These are phyloP conservation scores for Phoma sp. DNA, from an alignment of 2,329 filamentous ascomycete species.

Conservation along the genomic window DNA sequence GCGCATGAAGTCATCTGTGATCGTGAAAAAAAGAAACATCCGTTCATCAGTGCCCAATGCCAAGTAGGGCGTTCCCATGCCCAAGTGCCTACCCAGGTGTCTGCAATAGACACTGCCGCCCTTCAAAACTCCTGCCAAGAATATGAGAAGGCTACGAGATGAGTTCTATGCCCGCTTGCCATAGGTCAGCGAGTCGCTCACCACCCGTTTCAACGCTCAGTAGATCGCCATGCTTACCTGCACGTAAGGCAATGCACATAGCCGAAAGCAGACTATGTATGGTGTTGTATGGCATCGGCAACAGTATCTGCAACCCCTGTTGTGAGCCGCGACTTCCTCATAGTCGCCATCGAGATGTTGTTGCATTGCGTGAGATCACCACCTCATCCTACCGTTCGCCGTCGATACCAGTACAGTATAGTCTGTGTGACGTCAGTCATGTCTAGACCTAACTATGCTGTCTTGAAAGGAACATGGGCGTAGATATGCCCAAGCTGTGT, in stretches of 20 bases:
- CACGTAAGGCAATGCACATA: constrained; percentile 10
- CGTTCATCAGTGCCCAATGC: not conserved
- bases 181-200: constrained; percentile 6
- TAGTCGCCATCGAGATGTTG: not conserved
- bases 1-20: constrained; percentile 8
- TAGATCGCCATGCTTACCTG: constrained; percentile 15
- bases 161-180: not conserved
- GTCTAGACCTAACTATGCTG: constrained; percentile 2
- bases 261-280: not conserved
- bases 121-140: not conserved
- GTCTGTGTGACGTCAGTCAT: constrained; percentile 4
- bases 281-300: constrained; percentile 1
- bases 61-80: not conserved
- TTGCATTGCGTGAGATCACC: constrained; percentile 6
- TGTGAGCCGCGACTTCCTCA: not conserved
- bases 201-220: constrained; percentile 9
- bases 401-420: not conserved
- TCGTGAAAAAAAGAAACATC: not conserved
- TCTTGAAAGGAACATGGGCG: not conserved
- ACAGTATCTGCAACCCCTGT: constrained; percentile 4
- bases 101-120: not conserved
- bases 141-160: constrained; percentile 8
- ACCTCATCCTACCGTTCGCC: not conserved
- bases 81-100: not conserved
- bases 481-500: constrained; percentile 1